These are phyloP conservation scores for Lepiota brunneoincarnata DNA, from an alignment of 768 basidiomycete genomes.

Conservation along the genomic window DNA sequence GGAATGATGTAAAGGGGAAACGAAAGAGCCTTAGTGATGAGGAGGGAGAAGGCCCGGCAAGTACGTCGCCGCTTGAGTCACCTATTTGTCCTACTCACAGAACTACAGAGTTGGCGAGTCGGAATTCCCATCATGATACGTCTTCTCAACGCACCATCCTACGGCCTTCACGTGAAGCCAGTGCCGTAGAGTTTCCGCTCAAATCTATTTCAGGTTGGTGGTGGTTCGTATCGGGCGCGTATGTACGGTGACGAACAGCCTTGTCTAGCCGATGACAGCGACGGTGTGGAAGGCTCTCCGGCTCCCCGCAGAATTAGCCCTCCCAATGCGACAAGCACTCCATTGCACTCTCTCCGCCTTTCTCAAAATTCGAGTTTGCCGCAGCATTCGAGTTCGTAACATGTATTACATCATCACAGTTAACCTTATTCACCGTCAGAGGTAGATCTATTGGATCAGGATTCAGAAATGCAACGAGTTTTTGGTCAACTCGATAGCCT, in stretches of 20 bases:
- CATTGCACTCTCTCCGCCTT: constrained; percentile 54
- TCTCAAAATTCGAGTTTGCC: constrained; percentile 45
- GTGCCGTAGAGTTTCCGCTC: constrained; percentile 7
- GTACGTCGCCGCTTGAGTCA: constrained; percentile 34
- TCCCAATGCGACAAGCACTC: constrained; percentile 54
- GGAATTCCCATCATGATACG: constrained; percentile 29
- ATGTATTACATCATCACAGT: background rate
- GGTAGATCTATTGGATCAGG: constrained; percentile 63
- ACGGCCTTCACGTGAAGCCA: constrained; percentile 4
- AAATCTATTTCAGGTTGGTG: constrained; percentile 11
- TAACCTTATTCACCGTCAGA: constrained; percentile 12
- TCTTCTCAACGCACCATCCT: constrained; percentile 36
- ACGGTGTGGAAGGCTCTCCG: constrained; percentile 37
- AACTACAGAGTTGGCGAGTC: constrained; percentile 20
- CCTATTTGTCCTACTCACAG: constrained; percentile 12
- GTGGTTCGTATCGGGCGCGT: background rate
- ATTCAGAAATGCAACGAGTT: constrained; percentile 70
- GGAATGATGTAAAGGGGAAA: constrained; percentile 45
- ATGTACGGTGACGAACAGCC: background rate
- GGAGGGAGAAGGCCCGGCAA: constrained; percentile 49
- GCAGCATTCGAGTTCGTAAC: constrained; percentile 53
- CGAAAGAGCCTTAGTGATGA: constrained; percentile 67
- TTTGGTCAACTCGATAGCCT: constrained; percentile 56
- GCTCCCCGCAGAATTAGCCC: constrained; percentile 37
- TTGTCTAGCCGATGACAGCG: constrained; percentile 29